These are phyloP conservation scores for Ceratobasidium sp. DNA, from an alignment of 1,284 basidiomycete species.

Conservation along the genomic window DNA sequence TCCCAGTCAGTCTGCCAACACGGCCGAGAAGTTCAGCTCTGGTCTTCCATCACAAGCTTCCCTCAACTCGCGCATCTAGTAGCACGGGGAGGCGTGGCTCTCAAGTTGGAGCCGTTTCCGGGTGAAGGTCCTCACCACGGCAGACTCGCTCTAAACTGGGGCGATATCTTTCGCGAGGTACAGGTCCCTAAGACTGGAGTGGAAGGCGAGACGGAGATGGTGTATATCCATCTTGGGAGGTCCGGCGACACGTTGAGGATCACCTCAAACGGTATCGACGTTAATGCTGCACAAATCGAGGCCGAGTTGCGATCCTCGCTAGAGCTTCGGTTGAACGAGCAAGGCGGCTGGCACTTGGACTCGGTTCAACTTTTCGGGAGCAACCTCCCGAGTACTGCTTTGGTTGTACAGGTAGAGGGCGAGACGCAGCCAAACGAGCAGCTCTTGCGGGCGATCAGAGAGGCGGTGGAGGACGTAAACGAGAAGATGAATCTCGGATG, in stretches of 20 bases:
- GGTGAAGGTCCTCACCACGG: constrained; percentile 8
- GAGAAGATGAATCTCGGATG: neutral
- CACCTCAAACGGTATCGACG: too few relatives aligned
- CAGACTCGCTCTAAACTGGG: neutral
- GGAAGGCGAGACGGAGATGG: neutral
- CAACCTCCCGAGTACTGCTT: neutral
- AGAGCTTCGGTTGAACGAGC: neutral
- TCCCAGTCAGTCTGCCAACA: neutral
- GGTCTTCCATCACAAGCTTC: neutral
- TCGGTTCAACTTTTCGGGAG: constrained; percentile 5
- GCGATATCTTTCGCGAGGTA: neutral
- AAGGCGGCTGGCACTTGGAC: neutral
- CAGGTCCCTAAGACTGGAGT: too few relatives aligned
- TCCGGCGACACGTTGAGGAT: neutral
- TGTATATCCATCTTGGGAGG: constrained; percentile 6
- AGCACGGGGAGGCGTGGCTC: neutral
- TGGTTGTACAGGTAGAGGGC: constrained; percentile 2
- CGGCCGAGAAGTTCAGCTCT: constrained; percentile 4
- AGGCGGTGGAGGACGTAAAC: neutral
- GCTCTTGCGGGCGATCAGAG: neutral
- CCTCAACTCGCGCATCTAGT: neutral
- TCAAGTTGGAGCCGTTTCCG: constrained; percentile 13
- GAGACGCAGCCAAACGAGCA: neutral
- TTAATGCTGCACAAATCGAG: neutral
- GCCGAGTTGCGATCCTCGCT: neutral